Base-by-base conservation (phyloP, 2,329 filamentous ascomycete genomes). In the Diplocarpon rosae region DNA sequence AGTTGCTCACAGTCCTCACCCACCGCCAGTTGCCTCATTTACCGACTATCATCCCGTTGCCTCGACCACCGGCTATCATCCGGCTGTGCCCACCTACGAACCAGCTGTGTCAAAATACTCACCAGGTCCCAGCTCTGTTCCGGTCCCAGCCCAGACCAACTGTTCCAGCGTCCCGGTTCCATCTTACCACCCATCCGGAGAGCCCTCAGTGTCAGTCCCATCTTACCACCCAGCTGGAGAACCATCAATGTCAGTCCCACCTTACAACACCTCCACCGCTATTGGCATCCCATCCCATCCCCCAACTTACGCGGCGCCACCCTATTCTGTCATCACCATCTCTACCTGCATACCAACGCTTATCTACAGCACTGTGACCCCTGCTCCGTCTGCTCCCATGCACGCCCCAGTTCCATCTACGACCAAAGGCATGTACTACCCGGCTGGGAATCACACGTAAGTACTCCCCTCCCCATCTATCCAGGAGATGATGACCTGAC, bases 281-380 rank as follows among this genome's bases (percentile, higher is more conserved):
- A 7, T 24, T 3, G 20, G 20, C 20, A 24, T 24, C 20, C 20
- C 20, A 24, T 24, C 20, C 20, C 3, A 3, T 7, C 20, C 42
- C 31, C 15, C 42, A 11, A 39, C 31, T 15, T 39, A 39, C 37
- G 27, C 45, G 42, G 45, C 42, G 36, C 30, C 45, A 43, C 43
- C 43, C 11, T 43, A 45, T 27, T 17, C 20, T 4, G n/a, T 33
- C 36, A 47, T 54, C 20, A 51, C 58, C 47, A 53, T 56, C 50
- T 48, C 49, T 31, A 53, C 52, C 42, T 53, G 52, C 34, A 45
- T 52, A 28, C 52, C 52, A 48, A 55, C 52, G 36, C 52, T 54
- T 37, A 50, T 53, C 47, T 48, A 53, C 51, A 42, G 46, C 20
- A 56, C 54, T 30, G 46, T 52, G 27, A 55, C 55, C 37, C 48